phyloP scores from a whole-genome alignment of 1,284 basidiomycete genomes.

The Papiliotrema laurentii region DNA sequence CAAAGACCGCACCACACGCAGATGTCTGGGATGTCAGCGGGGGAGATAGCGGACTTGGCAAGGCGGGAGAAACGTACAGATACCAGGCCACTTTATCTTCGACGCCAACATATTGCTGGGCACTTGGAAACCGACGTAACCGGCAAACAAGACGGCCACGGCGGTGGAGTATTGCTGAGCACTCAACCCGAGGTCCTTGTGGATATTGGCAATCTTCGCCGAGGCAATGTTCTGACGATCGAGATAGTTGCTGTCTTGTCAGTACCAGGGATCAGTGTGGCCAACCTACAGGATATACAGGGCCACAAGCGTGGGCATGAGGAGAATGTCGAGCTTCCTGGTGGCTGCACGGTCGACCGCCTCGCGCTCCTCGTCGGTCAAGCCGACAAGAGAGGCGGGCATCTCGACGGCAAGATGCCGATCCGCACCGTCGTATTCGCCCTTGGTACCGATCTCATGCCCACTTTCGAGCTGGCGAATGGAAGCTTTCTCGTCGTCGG shows the following conservation, averaged over 20 bases:
- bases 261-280: neutral
- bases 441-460: neutral
- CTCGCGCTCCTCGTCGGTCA: slow-evolving; percentile 28
- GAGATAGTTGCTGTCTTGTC: slow-evolving; percentile 19
- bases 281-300: slow-evolving; percentile 24
- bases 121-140: slow-evolving; percentile 35
- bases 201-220: slow-evolving; percentile 35
- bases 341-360: slow-evolving; percentile 29
- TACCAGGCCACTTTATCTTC: slow-evolving; percentile 29
- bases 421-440: slow-evolving; percentile 14
- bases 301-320: slow-evolving; percentile 25
- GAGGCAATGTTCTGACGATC: slow-evolving; percentile 31
- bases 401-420: slow-evolving; percentile 24
- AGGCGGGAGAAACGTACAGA: slow-evolving; percentile 18
- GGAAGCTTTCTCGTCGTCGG: slow-evolving; percentile 3
- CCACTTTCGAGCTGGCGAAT: neutral
- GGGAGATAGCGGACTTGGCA: neutral
- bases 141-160: slow-evolving; percentile 47
- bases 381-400: slow-evolving; percentile 26
- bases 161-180: slow-evolving; percentile 41
- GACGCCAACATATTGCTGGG: slow-evolving; percentile 40
- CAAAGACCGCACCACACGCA: slow-evolving; percentile 27
- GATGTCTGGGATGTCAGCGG: slow-evolving; percentile 9
- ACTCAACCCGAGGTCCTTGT: slow-evolving; percentile 25
- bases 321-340: slow-evolving; percentile 32